Evolutionary conservation across 23 red algal species (phyloP).

Genomic region (Pyropia yezoensis): DNA sequence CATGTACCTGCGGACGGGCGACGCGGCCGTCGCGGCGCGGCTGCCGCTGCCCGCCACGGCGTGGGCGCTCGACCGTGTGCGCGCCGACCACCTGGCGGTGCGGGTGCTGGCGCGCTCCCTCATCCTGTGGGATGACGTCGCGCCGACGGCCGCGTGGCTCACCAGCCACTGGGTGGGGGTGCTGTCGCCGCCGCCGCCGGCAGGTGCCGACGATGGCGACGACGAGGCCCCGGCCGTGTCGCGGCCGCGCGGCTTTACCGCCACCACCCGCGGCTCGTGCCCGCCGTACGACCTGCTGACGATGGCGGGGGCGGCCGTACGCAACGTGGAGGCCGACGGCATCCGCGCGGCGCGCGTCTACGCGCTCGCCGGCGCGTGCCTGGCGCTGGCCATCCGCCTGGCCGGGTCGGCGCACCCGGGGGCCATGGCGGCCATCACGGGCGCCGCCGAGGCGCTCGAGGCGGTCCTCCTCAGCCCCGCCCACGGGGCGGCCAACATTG

Average conservation of each 20-base stretch:
- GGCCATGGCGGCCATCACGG: conserved; percentile 22
- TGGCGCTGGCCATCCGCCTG: conserved; percentile 50
- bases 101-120: conserved; percentile 43
- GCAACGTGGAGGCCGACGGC: conserved; percentile 36
- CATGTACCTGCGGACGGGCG: conserved; percentile 63
- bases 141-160: conserved; percentile 36
- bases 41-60: conserved; percentile 44
- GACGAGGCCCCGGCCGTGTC: no score
- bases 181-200: conserved; percentile 14
- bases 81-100: conserved; percentile 70
- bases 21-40: conserved; percentile 30
- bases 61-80: conserved; percentile 45
- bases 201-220: no score
- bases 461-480: no score
- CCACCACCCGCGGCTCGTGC: neutral
- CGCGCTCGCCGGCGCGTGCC: conserved; percentile 49
- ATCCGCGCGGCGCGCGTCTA: conserved; percentile 40
- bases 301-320: conserved; percentile 7
- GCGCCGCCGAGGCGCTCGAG: conserved; percentile 26
- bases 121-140: conserved; percentile 89
- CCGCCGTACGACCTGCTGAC: conserved; percentile 19
- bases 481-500: neutral
- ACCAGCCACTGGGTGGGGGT: conserved; percentile 25
- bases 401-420: conserved; percentile 47
- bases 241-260: no score